Evolutionary conservation across 2,329 filamentous ascomycete species (phyloP), one percentile per base, ranked within the genome.

Genomic region (Colletotrichum shisoi): DNA sequence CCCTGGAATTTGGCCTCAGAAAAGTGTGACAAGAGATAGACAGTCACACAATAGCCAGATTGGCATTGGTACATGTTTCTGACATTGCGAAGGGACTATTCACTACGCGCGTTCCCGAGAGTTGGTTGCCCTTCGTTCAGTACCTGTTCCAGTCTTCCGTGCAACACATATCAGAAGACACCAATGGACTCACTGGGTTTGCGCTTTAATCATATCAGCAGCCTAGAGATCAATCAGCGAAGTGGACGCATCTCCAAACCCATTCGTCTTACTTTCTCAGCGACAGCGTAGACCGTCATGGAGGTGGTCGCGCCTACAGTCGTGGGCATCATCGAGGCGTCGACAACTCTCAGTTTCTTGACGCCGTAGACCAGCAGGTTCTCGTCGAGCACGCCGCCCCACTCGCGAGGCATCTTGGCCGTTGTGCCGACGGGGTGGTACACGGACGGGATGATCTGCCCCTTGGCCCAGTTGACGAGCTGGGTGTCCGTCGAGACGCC

Each of bases 351-450:
- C 0, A 72, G 67, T 62, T 69, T 71, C 59, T 72, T 71, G 4
- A 71, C 72, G 0, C 75, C 75, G 24, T 76, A 72, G n/a, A 76
- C 75, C 46, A 67, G 21, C 54, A 77, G 37, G 1, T 72, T 67
- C 63, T 73, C 71, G 44, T 74, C 72, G 0, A 77, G 73, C 4
- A 74, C 72, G 5, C 75, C 75, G 2, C 75, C 75, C 39, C 65
- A 69, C 58, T 75, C 68, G 24, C 70, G 69, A 1, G 73, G 71
- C 72, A 74, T 71, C 72, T 73, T 76, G 24, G 74, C 71, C 3
- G 71, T 69, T 3, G 74, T 76, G 11, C 73, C 73, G 4, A 72
- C 66, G 9, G 74, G 74, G 51, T 76, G 74, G 59, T 67, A 74
- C 3, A 73, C 69, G 27, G 72, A 72, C 3, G 74, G 73, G 27